Conservation (phyloP, 768 basidiomycete species). For the Cystobasidiopsis lactophilus region DNA sequence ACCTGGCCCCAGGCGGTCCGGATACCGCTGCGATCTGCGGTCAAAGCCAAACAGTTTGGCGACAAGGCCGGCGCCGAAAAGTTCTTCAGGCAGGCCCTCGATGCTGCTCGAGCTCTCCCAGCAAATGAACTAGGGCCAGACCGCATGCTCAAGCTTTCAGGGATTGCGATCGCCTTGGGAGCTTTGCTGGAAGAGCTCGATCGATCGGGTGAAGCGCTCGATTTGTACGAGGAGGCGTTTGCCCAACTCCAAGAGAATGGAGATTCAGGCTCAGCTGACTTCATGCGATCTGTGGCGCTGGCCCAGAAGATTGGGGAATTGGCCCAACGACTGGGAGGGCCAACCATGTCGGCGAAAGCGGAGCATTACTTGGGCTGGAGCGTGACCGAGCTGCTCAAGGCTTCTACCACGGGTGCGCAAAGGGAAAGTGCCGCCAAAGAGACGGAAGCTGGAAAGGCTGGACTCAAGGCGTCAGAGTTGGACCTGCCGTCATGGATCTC, state of each 20-base stretch:
- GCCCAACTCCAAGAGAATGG: not conserved
- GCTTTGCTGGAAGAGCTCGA: conserved; percentile 9
- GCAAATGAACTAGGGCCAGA: not conserved
- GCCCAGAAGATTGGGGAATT: conserved; percentile 5
- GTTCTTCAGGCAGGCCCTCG: conserved; percentile 5
- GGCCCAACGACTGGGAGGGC: not conserved
- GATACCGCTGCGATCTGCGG: conserved; percentile 1
- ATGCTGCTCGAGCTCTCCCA: not conserved
- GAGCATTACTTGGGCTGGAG: not conserved
- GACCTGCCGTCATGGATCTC: conserved; percentile 14
- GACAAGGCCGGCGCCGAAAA: conserved; percentile 5
- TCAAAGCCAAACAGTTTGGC: conserved; percentile 3
- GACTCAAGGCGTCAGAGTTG: conserved; percentile 4
- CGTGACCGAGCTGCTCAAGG: not conserved
- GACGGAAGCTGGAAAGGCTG: conserved; percentile 1
- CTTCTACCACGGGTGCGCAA: no score
- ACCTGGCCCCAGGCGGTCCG: conserved; percentile 5
- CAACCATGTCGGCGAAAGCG: not conserved
- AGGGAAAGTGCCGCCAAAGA: not conserved
- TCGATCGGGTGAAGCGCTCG: conserved; percentile 3
- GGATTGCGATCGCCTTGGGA: conserved; percentile 5
- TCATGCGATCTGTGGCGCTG: conserved; percentile 3
- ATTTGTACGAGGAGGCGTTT: conserved; percentile 2
- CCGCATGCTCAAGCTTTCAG: conserved; percentile 8
- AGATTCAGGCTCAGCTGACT: not conserved